These are phyloP conservation scores for Cercospora zeae-maydis DNA, from an alignment of 2,329 filamentous ascomycete species.

Conservation along the genomic window DNA sequence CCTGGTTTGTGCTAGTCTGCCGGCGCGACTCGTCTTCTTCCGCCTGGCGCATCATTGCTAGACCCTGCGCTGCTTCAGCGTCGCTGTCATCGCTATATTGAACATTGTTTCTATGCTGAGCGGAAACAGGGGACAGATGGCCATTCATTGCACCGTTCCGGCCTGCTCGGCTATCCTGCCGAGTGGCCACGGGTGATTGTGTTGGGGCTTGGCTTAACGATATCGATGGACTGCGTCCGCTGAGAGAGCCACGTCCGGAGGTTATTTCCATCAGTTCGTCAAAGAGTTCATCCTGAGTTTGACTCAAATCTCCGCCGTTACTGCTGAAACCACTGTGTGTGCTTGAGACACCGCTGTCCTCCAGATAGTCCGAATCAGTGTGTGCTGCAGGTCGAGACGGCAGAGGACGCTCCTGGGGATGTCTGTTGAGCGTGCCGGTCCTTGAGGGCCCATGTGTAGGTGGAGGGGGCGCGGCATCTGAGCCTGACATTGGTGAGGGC, in stretches of 20 bases:
- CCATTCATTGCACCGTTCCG: conserved; percentile 41
- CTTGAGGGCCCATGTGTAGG: conserved; percentile 43
- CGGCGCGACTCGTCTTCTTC: conserved; percentile 64
- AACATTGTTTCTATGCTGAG: conserved; percentile 45
- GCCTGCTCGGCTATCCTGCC: conserved; percentile 20
- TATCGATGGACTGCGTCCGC: conserved; percentile 36
- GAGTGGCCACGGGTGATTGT: conserved; percentile 27
- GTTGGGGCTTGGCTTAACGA: conserved; percentile 37
- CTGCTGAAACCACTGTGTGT: conserved; percentile 16
- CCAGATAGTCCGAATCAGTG: conserved; percentile 41
- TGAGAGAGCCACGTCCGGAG: conserved; percentile 31
- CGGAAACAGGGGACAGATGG: conserved; percentile 44
- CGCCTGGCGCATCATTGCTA: conserved; percentile 78
- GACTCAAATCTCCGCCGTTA: conserved; percentile 12
- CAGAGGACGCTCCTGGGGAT: conserved; percentile 57
- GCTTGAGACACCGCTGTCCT: conserved; percentile 30
- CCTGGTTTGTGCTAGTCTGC: conserved; percentile 55
- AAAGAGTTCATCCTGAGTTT: conserved; percentile 56
- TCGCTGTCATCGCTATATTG: conserved; percentile 73
- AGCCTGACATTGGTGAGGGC: conserved; percentile 35
- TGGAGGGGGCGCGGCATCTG: conserved; percentile 51
- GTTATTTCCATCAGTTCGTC: conserved; percentile 55
- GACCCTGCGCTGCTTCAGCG: conserved; percentile 77
- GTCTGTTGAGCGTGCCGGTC: conserved; percentile 51
- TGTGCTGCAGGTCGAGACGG: conserved; percentile 51